Conservation (phyloP, 257 asterid species). For the Apocynum venetum region DNA sequence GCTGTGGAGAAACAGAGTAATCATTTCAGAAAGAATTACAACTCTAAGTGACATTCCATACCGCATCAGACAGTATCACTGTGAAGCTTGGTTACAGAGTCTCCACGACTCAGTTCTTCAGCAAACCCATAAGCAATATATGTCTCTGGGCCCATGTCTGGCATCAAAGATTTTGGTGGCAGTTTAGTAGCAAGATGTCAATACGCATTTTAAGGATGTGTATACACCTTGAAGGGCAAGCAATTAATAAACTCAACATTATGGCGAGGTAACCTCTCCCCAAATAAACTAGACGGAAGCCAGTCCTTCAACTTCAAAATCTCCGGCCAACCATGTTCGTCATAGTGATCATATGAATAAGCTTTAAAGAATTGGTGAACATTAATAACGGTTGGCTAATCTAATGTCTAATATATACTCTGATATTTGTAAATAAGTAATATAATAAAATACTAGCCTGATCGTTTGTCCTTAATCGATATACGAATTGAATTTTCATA, state of each 20-base stretch:
- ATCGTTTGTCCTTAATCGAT: too few relatives aligned
- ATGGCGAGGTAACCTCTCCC: constrained; percentile 84
- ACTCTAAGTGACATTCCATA: constrained; percentile 30
- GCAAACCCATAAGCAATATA: constrained; percentile 85
- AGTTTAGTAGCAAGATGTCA: constrained; percentile 69
- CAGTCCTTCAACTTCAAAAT: constrained; percentile 84
- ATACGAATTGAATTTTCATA: too few relatives aligned
- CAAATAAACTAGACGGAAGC: constrained; percentile 82
- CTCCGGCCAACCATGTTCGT: constrained; percentile 50
- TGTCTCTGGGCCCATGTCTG: constrained; percentile 95
- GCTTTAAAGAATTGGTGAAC: constrained; percentile 63
- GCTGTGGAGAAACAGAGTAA: background rate
- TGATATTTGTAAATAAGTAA: too few relatives aligned
- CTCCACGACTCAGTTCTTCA: constrained; percentile 84
- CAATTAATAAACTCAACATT: constrained; percentile 65
- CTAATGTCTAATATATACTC: too few relatives aligned
- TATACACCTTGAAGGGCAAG: constrained; percentile 85
- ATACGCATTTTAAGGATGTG: constrained; percentile 61
- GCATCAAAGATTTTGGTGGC: constrained; percentile 47
- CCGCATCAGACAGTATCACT: constrained; percentile 97
- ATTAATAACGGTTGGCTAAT: constrained; percentile 40
- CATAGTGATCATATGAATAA: constrained; percentile 40
- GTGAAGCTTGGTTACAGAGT: constrained; percentile 89
- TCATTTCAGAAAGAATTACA: background rate
- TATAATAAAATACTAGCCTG: too few relatives aligned